A percentile compares a stretch with the other conserved stretches of the same genome.
These are phyloP conservation scores for Bruguiera hainesii DNA, from an alignment of 441 rosid genomes.

Conservation along the genomic window DNA sequence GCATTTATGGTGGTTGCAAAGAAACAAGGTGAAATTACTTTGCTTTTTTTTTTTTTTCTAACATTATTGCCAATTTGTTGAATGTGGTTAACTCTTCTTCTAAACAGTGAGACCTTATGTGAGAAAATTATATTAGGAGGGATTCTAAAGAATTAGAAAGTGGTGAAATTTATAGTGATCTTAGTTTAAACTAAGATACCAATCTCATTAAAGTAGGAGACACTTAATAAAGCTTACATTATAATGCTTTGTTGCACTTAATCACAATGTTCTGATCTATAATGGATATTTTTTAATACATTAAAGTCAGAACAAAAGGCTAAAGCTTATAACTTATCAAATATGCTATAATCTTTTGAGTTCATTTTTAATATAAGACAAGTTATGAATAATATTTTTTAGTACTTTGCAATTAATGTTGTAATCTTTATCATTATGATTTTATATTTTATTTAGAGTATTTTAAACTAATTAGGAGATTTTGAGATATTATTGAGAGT, in stretches of 20 bases:
- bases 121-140: background rate
- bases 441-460: no score
- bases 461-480: no score
- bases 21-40: background rate
- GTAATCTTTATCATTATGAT: no score
- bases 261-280: background rate
- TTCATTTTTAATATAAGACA: background rate
- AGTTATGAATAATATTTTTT: no score
- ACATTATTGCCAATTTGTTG: background rate
- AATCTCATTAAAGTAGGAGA: background rate
- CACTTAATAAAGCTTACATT: background rate
- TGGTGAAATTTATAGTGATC: no score
- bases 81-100: background rate
- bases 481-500: no score
- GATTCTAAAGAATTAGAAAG: background rate
- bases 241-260: background rate
- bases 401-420: no score
- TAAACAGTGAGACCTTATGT: background rate
- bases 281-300: background rate
- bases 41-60: background rate
- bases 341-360: background rate
- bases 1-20: conserved; percentile 3
- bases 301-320: background rate
- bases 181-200: background rate
- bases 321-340: background rate